These are phyloP conservation scores for Aspergillus cristatus DNA, from an alignment of 495 filamentous ascomycete species.

Conservation along the genomic window DNA sequence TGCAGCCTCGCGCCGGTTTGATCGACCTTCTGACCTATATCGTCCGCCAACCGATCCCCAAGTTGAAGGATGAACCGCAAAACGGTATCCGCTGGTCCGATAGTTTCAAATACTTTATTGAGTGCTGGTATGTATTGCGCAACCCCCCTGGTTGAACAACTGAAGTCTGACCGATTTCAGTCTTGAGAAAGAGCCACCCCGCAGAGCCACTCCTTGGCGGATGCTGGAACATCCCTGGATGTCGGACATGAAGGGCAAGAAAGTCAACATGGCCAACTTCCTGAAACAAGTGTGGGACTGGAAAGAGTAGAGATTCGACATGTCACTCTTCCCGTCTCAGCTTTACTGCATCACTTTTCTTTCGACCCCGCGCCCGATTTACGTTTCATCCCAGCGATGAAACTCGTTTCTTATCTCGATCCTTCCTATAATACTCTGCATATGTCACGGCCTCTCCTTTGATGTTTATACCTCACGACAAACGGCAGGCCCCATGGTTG, in stretches of 20 bases:
- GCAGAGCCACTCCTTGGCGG: slow-evolving; percentile 89
- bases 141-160: background rate
- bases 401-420: slow-evolving; percentile 3
- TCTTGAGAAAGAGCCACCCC: slow-evolving; percentile 82
- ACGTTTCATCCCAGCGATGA: too few species aligned
- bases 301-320: slow-evolving; percentile 42
- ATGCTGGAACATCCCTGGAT: slow-evolving; percentile 99
- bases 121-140: slow-evolving; percentile 77
- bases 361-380: slow-evolving; percentile 4
- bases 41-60: slow-evolving; percentile 89
- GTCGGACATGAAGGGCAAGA: slow-evolving; percentile 86
- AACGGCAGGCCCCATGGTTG: slow-evolving; percentile 37
- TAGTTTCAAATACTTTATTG: slow-evolving; percentile 97
- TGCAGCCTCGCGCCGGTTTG: slow-evolving; percentile 74
- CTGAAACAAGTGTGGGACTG: slow-evolving; percentile 92
- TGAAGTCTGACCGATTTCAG: slow-evolving; percentile 31
- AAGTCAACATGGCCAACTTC: slow-evolving; percentile 94
- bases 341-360: slow-evolving; percentile 5
- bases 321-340: background rate
- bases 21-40: slow-evolving; percentile 97
- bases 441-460: slow-evolving; percentile 13
- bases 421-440: slow-evolving; percentile 10
- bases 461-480: slow-evolving; percentile 13
- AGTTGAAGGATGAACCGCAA: slow-evolving; percentile 86
- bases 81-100: slow-evolving; percentile 81